Evolutionary conservation across 108 stramenopile species (phyloP), one percentile per base, ranked within the genome.

Genomic region (Stephanodiscus minutulus): DNA sequence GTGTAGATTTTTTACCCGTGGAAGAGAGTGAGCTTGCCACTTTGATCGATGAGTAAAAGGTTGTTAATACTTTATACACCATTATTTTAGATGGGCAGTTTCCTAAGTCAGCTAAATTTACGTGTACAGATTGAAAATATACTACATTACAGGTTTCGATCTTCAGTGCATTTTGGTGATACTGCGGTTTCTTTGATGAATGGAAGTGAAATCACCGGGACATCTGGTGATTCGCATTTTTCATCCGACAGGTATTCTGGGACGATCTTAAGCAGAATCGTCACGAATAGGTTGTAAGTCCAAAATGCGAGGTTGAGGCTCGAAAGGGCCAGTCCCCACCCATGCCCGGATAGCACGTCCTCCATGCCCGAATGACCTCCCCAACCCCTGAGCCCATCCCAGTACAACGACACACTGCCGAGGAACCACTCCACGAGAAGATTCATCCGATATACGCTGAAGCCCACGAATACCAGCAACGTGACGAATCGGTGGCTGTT

Each of bases 1-100:
- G 83, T 24, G 66, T 88, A 29, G 71, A 78, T 49, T 85, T 85
- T 68, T 56, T 80, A 22, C 77, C 81, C 4, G 50, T 85, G 54
- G 84, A 82, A 25, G 81, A 82, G 49, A 41, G 68, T 55, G 84
- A 82, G 29, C 37, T 85, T 24, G 43, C 58, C 33, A 60, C 54
- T 55, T 61, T 79, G 18, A 11, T 64, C 53, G 66, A 61, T 72
- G 36, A 25, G 17, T 63, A 6, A 41, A 29, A n/a, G n/a, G 15
- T 36, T 17, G 36, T 27, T 55, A 52, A 20, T 9, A n/a, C n/a
- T n/a, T n/a, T n/a, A n/a, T n/a, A n/a, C n/a, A n/a, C n/a, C n/a
- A n/a, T n/a, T n/a, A n/a, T n/a, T 9, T 52, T 6, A 52, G 9
- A 52, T 20, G 9, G 7, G 15, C 7, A 48, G 5, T 48, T 18